Conservation (phyloP, 176 grass and related monocot species). For the Oryza punctata region DNA sequence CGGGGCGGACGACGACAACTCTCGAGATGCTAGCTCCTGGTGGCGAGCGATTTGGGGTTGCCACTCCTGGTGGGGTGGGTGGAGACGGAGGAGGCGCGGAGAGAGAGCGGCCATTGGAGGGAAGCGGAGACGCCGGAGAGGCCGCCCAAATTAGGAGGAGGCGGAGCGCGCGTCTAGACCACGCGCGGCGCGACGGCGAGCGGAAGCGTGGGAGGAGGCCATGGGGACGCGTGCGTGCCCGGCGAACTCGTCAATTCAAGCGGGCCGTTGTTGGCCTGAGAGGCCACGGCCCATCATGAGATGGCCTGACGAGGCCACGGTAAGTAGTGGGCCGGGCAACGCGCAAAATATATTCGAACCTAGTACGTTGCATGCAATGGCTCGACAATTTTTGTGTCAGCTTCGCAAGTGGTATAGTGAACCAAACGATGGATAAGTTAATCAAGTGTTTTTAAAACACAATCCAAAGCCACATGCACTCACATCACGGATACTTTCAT, state of each 20-base stretch:
- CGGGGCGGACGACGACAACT: neutral
- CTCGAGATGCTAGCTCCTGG: neutral
- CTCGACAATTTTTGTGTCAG: too few species aligned
- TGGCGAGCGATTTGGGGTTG: neutral
- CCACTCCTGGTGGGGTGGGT: neutral
- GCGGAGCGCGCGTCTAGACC: slow-evolving; percentile 31
- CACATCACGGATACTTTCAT: too few species aligned
- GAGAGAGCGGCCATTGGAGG: neutral
- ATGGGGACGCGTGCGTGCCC: too few species aligned
- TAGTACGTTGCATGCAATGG: too few species aligned
- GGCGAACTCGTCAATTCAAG: neutral
- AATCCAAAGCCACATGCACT: fast-evolving
- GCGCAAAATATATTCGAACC: too few species aligned
- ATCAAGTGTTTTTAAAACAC: too few species aligned
- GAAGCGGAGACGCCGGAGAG: neutral
- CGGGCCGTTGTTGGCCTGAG: neutral
- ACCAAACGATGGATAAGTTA: too few species aligned
- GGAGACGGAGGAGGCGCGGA: slow-evolving; percentile 18
- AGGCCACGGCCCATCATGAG: too few species aligned
- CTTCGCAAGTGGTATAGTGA: too few species aligned
- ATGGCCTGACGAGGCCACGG: too few species aligned
- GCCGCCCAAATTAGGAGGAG: slow-evolving; percentile 26
- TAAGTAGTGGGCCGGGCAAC: too few species aligned
- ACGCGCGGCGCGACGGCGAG: neutral
- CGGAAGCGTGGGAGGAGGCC: neutral